Base-by-base conservation (phyloP, 176 grass and related monocot genomes). In the Phragmites australis region DNA sequence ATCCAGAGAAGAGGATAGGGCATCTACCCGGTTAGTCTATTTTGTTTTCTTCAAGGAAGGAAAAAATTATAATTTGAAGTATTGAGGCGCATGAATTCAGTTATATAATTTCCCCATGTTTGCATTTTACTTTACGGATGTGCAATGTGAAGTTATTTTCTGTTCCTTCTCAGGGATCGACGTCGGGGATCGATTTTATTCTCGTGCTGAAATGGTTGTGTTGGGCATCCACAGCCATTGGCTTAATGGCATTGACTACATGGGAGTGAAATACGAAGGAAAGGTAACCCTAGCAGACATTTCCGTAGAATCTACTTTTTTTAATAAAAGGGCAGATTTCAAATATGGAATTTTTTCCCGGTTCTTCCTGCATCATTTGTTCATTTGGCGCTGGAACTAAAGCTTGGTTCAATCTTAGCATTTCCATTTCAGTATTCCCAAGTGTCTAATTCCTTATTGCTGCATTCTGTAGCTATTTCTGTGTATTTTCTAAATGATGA, bases 191-290 rank as follows among this genome's bases (percentile, higher is more conserved):
- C 86, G 88, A 3, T 98, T 94, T 69, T 94, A 88, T 78, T 98
- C 96, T 14, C 86, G 90, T 26, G 92, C 90, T 12, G 92, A 98
- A 81, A 93, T 98, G 96, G 96, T 98, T 19, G 90, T 93, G 22
- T n/a, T 98, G 16, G 96, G 96, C 10, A 40, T 98, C 39, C 96
- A 98, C 68, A 93, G 92, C 70, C 96, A 98, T 60, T 98, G 92
- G 96, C 83, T 98, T 9, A 98, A 91, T 47, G 95, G 95, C 7
- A 94, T 98, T 84, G 95, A 98, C 49, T 98, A 93, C 43, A 91
- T 98, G 92, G 90, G 90, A 58, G 15, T 82, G 64, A 86, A 90
- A 40, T 97, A 83, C 13, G 21, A 87, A 74, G 84, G 82, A 82
- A 89, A 78, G 92, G 92, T 94, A 89, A 89, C 19, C 31, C 25